phyloP scores from a whole-genome alignment of 23 red algal genomes.

The Cyanidioschyzon merolae region DNA sequence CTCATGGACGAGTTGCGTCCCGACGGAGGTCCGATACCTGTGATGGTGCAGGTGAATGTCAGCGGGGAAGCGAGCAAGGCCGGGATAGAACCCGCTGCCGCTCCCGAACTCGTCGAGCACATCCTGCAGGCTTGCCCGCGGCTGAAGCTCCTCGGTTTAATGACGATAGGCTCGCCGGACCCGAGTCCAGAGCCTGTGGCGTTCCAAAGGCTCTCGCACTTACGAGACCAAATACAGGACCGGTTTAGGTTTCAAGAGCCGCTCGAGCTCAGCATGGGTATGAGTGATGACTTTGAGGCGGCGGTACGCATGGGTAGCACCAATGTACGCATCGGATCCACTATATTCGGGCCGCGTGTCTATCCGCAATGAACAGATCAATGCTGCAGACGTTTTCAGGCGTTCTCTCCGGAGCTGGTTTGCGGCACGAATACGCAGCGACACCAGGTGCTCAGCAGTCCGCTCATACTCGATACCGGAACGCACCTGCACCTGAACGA shows the following conservation, averaged over 20 bases:
- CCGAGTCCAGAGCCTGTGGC: constrained; percentile 34
- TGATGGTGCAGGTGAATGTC: constrained; percentile 93
- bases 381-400: constrained; percentile 1
- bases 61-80: constrained; percentile 72
- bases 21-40: constrained; percentile 20
- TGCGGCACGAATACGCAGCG: not conserved
- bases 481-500: no score
- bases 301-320: constrained; percentile 64
- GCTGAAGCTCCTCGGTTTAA: constrained; percentile 65
- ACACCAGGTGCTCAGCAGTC: not conserved
- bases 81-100: constrained; percentile 41
- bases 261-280: constrained; percentile 88
- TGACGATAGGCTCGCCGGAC: constrained; percentile 89
- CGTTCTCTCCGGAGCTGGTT: not conserved
- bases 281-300: constrained; percentile 86
- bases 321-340: constrained; percentile 67
- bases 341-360: constrained; percentile 74
- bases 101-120: constrained; percentile 35
- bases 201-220: constrained; percentile 32
- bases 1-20: constrained; percentile 25
- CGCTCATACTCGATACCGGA: not conserved
- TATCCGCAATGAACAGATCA: constrained; percentile 9
- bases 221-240: constrained; percentile 31
- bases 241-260: constrained; percentile 9
- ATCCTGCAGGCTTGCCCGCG: constrained; percentile 39